Percentiles rank a stretch among this genome's conserved stretches.
Evolutionary conservation across 805 yeast genomes (phyloP).

Genomic region (Sugiyamaella mastotermitis): DNA sequence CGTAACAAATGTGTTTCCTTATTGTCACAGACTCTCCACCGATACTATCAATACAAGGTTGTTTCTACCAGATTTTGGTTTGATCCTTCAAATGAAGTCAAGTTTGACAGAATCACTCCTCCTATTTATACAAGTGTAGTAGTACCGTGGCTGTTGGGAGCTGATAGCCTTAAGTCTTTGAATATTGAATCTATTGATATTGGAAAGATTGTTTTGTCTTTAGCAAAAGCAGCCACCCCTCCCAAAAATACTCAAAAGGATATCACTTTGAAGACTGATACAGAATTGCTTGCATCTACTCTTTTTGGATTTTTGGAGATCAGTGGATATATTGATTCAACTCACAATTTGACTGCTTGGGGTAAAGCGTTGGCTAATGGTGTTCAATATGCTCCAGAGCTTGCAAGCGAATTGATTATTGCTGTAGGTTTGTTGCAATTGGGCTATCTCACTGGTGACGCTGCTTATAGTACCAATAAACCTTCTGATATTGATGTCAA

Average conservation of each 20-base stretch:
- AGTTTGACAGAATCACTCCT: slow-evolving; percentile 28
- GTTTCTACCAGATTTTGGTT: slow-evolving; percentile 53
- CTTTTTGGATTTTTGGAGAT: slow-evolving; percentile 48
- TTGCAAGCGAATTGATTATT: slow-evolving; percentile 20
- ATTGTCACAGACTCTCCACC: slow-evolving; percentile 64
- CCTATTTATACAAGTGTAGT: slow-evolving; percentile 12
- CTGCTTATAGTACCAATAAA: slow-evolving; percentile 30
- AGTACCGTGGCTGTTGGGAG: slow-evolving; percentile 12
- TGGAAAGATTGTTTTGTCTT: not conserved
- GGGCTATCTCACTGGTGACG: slow-evolving; percentile 27
- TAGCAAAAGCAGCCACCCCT: not conserved
- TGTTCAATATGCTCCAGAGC: slow-evolving; percentile 8
- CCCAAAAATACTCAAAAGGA: not conserved
- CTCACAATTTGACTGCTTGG: slow-evolving; percentile 42
- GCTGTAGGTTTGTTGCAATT: slow-evolving; percentile 21
- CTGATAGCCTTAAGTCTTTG: not conserved
- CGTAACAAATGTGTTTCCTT: slow-evolving; percentile 59
- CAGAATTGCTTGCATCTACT: slow-evolving; percentile 54
- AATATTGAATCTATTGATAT: slow-evolving; percentile 5
- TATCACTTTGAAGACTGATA: slow-evolving; percentile 33
- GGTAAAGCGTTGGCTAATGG: slow-evolving; percentile 42
- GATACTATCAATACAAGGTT: slow-evolving; percentile 77
- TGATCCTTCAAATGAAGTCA: slow-evolving; percentile 34
- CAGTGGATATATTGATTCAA: slow-evolving; percentile 40
- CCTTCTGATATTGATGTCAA: slow-evolving; percentile 28